Evolutionary conservation across 495 filamentous ascomycete genomes (phyloP).

Genomic region (Talaromyces adpressus): DNA sequence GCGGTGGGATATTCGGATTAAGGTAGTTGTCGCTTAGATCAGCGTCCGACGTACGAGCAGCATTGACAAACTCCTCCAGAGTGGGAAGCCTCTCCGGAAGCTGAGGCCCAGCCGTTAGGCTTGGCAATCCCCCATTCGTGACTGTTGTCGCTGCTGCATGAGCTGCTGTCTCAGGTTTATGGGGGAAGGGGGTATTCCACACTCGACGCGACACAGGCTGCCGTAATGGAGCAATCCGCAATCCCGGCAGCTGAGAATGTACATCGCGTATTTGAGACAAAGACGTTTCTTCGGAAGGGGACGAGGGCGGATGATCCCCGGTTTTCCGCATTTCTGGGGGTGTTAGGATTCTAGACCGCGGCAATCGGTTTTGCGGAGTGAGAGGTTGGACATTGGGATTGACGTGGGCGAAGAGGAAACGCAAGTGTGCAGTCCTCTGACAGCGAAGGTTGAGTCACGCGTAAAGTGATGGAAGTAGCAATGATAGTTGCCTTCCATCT

Average conservation of each 20-base stretch:
- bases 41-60: conserved; percentile 25
- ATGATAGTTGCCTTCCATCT: background rate
- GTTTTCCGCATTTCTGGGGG: background rate
- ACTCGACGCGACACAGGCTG: conserved; percentile 38
- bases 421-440: background rate
- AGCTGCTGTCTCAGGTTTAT: conserved; percentile 40
- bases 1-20: conserved; percentile 25
- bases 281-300: conserved; percentile 30
- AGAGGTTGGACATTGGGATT: conserved; percentile 6
- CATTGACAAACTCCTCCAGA: conserved; percentile 27
- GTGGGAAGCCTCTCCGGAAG: conserved; percentile 22
- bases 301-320: background rate
- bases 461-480: background rate
- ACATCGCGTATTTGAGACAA: conserved; percentile 32
- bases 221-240: conserved; percentile 45
- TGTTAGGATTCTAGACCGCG: conserved; percentile 5
- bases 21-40: conserved; percentile 19
- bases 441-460: background rate
- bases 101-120: conserved; percentile 22
- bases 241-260: conserved; percentile 29
- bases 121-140: conserved; percentile 11
- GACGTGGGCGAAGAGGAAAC: background rate
- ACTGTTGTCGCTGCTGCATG: conserved; percentile 20
- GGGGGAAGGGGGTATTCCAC: conserved; percentile 34
- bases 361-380: background rate